Conservation (phyloP, 75 land plant species). For the Cupressus sempervirens region DNA sequence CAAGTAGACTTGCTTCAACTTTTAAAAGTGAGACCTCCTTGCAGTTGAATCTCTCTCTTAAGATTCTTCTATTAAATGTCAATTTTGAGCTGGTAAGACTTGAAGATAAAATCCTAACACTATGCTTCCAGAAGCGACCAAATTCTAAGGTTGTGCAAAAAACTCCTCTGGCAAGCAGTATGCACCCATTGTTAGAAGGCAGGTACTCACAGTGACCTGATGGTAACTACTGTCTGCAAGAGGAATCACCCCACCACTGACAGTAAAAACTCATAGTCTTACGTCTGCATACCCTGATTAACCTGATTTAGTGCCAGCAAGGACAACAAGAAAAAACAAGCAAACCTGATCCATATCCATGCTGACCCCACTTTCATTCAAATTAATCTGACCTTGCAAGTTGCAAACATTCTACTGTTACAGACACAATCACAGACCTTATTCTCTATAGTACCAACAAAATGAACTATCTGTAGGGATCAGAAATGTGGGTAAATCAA, state of each 20-base stretch:
- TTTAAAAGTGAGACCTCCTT: background rate
- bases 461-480: background rate
- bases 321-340: background rate
- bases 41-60: background rate
- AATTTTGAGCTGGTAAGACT: background rate
- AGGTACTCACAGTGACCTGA: background rate
- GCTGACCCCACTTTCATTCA: background rate
- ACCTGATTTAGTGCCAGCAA: no score
- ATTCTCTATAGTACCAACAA: background rate
- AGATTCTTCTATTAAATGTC: background rate
- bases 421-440: background rate
- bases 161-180: background rate
- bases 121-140: background rate
- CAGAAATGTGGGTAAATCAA: background rate
- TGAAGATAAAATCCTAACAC: background rate
- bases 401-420: background rate
- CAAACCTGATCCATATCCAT: background rate
- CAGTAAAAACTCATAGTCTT: background rate
- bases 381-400: background rate
- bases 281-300: background rate
- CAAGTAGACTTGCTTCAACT: background rate
- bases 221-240: background rate
- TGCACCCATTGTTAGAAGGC: background rate
- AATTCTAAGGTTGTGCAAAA: background rate
- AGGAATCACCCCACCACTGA: background rate